Evolutionary conservation across 169 alveolate genomes (phyloP), one percentile per base, ranked within the genome.

Genomic region (Theileria luwenshuni): DNA sequence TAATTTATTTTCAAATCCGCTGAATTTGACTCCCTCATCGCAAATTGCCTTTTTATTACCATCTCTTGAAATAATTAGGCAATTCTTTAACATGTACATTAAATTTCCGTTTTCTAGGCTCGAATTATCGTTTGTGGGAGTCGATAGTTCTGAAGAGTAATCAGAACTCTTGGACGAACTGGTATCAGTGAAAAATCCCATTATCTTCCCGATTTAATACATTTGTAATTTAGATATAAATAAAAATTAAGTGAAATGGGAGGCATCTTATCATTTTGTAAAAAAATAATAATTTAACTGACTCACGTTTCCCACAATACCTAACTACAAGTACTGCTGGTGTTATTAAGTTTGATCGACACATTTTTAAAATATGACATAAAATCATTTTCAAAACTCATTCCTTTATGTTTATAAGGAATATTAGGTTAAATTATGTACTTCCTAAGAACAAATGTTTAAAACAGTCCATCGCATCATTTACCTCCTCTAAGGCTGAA

Each of bases 1-100:
- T 30, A 23, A 71, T 10, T 25, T 41, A 58, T 79, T 79, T 21
- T 69, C 83, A 30, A 79, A 63, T 41, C 87, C 87, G 33, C 64
- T 8, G n/a, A 59, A 71, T 30, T 43, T 38, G 23, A 69, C 27
- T 23, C 51, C 67, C 0, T 51, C 30, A n/a, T 51, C 59, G 33
- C 59, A 32, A 15, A 12, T 19, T 2, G 52, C 19, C 33, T 32
- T 38, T 12, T 32, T 42, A 17, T 21, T 35, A 1, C 51, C 72
- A 64, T 65, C 81, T 23, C 63, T 74, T 15, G 71, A 30, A 35
- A 65, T 13, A 33, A 64, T 47, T 33, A 75, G 42, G 12, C 23
- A 65, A 21, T 75, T 64, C 38, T 65, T 75, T 21, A 75, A 10
- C 30, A 75, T 47, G 56, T 75, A 48, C 71, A 68, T 68, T 41